Conservation (phyloP, 768 basidiomycete species). For the Filobasidium floriforme region DNA sequence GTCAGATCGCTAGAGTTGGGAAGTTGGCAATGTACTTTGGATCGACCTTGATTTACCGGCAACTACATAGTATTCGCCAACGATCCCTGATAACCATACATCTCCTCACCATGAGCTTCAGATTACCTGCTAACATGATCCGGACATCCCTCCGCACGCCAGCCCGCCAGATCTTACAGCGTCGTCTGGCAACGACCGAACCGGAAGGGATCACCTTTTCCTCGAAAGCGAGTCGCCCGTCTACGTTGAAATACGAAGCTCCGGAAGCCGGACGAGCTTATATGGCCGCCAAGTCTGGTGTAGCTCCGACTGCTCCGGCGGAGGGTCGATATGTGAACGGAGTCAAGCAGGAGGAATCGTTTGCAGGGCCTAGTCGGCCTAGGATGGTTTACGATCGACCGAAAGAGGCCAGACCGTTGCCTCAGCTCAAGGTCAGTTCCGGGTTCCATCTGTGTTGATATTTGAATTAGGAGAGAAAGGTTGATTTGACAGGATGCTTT, state of each 20-base stretch:
- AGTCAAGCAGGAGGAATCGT: conserved; percentile 19
- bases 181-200: background rate
- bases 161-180: too few species aligned
- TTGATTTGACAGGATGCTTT: background rate
- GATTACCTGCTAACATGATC: too few species aligned
- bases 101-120: too few species aligned
- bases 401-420: conserved; percentile 34
- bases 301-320: background rate
- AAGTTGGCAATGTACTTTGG: too few species aligned
- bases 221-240: background rate
- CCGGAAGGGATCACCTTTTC: background rate
- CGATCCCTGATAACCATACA: too few species aligned
- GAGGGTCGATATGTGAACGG: background rate
- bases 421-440: conserved; percentile 31
- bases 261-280: background rate
- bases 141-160: too few species aligned
- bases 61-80: too few species aligned
- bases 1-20: too few species aligned
- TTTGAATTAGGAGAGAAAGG: background rate
- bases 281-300: background rate
- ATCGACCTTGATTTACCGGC: too few species aligned
- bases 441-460: background rate
- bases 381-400: conserved; percentile 39
- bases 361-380: conserved; percentile 38
- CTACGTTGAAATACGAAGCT: background rate